Base-by-base conservation (phyloP, 2,329 filamentous ascomycete species). In the Arthrobotrys musiformis region DNA sequence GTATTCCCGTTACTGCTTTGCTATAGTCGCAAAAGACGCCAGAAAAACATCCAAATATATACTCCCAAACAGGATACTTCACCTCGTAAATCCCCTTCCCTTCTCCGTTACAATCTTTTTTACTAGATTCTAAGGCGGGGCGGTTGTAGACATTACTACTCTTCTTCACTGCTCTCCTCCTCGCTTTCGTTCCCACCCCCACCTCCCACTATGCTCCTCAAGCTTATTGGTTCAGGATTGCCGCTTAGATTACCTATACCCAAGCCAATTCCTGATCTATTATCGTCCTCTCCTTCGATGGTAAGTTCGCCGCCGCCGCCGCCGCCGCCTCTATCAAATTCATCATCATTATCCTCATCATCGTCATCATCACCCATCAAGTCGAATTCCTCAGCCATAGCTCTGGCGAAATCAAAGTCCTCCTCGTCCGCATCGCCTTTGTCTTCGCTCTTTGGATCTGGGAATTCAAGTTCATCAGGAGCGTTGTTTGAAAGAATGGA, bases 91-190 rank as follows among this genome's bases (percentile, higher is more conserved):
- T 19, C 42, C 5, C n/a, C n/a, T n/a, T n/a, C n/a, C n/a, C n/a
- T n/a, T n/a, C n/a, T n/a, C n/a, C n/a, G n/a, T 56, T 56, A 35
- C 17, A 22, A 19, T 13, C n/a, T 26, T 17, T 26, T 26, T 33
- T 26, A 6, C 19, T 2, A n/a, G 19, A 7, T 17, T 64, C 28
- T 33, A 64, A 19, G 19, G 4, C 11, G 9, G 48, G 54, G 1
- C 22, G 15, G 13, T 17, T 26, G 26, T 15, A 26, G 15, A 58
- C 17, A 58, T 40, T 35, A 19, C 50, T 46, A 76, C 48, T 76
- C 72, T 52, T 76, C 72, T 28, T 76, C 72, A 22, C 72, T 76
- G 24, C 70, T 76, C 44, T 75, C 70, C 40, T 70, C 72, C 13
- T 70, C 64, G n/a, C 64, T 70, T 50, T 76, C 72, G n/a, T 75